These are phyloP conservation scores for Acer negundo DNA, from an alignment of 345 rosid genomes.

Conservation along the genomic window DNA sequence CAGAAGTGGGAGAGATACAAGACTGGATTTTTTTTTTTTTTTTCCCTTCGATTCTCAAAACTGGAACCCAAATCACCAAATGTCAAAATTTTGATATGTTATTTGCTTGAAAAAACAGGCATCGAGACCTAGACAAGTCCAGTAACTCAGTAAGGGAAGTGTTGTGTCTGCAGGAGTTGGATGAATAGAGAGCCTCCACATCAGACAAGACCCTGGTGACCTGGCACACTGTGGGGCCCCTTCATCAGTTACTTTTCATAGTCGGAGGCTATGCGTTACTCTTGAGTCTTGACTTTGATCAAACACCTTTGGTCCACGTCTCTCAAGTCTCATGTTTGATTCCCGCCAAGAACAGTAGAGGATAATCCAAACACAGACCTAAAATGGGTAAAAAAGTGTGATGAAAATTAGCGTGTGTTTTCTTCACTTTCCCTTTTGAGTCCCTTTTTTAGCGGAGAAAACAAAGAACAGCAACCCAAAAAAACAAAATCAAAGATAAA, in stretches of 20 bases:
- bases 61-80: too few relatives aligned
- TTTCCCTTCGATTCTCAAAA: background rate
- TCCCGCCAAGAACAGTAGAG: constrained; percentile 24
- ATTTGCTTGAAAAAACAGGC: too few relatives aligned
- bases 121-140: background rate
- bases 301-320: background rate
- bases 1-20: background rate
- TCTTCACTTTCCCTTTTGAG: background rate
- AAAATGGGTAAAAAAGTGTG: background rate
- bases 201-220: background rate
- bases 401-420: background rate
- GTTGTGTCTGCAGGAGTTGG: background rate
- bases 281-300: background rate
- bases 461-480: constrained; percentile 17
- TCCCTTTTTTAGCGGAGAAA: constrained; percentile 24
- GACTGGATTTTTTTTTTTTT: background rate
- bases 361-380: background rate
- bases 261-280: background rate
- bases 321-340: background rate
- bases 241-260: background rate
- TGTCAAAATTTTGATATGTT: background rate
- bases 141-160: background rate
- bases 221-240: constrained; percentile 8
- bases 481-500: background rate
- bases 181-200: background rate